Conservation (phyloP, 1,139 yeast species). For the Geotrichum cucujoidarum region DNA sequence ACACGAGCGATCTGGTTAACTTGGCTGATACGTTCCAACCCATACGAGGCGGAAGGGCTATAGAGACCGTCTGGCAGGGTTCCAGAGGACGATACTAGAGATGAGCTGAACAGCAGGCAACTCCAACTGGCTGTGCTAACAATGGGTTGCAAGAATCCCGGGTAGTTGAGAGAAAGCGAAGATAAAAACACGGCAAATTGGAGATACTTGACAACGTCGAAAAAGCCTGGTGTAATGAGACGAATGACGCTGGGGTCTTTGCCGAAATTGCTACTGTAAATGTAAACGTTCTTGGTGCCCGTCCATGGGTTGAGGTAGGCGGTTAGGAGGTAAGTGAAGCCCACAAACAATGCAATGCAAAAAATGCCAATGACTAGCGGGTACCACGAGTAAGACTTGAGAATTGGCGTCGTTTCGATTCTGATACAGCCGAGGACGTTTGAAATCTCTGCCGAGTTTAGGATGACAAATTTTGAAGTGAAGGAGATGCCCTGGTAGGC, state of each 20-base stretch:
- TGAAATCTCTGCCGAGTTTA: conserved; percentile 39
- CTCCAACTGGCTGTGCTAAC: conserved; percentile 43
- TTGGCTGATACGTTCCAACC: conserved; percentile 31
- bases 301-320: conserved; percentile 51
- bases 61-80: conserved; percentile 28
- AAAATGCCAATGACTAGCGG: conserved; percentile 46
- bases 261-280: conserved; percentile 55
- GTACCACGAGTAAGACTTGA: conserved; percentile 39
- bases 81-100: conserved; percentile 10
- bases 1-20: conserved; percentile 28
- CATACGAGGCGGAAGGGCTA: conserved; percentile 25
- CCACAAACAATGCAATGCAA: conserved; percentile 43
- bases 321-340: conserved; percentile 42
- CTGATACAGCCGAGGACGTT: conserved; percentile 46
- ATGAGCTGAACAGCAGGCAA: conserved; percentile 29
- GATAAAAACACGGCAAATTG: conserved; percentile 58
- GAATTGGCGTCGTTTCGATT: conserved; percentile 49
- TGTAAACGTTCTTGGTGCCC: conserved; percentile 55
- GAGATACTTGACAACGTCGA: conserved; percentile 47
- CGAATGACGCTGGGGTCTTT: conserved; percentile 54
- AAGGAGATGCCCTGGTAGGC: conserved; percentile 32
- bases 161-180: conserved; percentile 53
- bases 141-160: conserved; percentile 61
- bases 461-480: conserved; percentile 30
- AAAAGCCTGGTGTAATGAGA: conserved; percentile 53